Evolutionary conservation across 495 filamentous ascomycete species (phyloP).

Genomic region (Lindgomyces ingoldianus): DNA sequence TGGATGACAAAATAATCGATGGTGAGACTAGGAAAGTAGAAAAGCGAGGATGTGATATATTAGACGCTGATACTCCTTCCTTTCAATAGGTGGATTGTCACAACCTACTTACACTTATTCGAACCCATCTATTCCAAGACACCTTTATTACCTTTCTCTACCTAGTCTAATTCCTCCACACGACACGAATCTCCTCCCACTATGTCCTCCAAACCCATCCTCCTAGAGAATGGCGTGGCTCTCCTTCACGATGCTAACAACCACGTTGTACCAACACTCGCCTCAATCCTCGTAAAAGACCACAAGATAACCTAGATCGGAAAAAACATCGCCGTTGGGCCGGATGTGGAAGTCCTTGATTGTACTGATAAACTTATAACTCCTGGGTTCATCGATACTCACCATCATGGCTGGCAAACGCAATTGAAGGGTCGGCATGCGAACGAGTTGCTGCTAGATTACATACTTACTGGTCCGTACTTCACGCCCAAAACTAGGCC

Average conservation of each 20-base stretch:
- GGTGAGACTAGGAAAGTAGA: too few relatives aligned
- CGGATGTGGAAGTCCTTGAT: constrained; percentile 45
- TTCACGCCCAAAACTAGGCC: not conserved
- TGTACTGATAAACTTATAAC: constrained; percentile 58
- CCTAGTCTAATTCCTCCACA: too few relatives aligned
- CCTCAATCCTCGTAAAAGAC: constrained; percentile 42
- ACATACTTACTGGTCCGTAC: constrained; percentile 45
- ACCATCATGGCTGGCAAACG: constrained; percentile 63
- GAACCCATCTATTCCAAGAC: too few relatives aligned
- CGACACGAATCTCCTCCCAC: too few relatives aligned
- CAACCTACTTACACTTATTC: too few relatives aligned
- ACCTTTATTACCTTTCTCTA: too few relatives aligned
- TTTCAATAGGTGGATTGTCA: too few relatives aligned
- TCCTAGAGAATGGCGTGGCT: constrained; percentile 15
- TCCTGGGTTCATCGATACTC: constrained; percentile 63
- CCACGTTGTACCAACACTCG: constrained; percentile 25
- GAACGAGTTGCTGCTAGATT: constrained; percentile 49
- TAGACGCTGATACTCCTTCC: too few relatives aligned
- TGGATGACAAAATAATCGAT: too few relatives aligned
- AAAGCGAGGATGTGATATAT: too few relatives aligned
- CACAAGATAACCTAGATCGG: constrained; percentile 39
- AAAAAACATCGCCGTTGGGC: constrained; percentile 14
- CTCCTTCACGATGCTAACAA: constrained; percentile 28
- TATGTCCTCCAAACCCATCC: too few relatives aligned
- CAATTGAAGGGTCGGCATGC: constrained; percentile 49